Evolutionary conservation across 2,329 filamentous ascomycete genomes (phyloP).

Genomic region (Pyrenophora seminiperda): DNA sequence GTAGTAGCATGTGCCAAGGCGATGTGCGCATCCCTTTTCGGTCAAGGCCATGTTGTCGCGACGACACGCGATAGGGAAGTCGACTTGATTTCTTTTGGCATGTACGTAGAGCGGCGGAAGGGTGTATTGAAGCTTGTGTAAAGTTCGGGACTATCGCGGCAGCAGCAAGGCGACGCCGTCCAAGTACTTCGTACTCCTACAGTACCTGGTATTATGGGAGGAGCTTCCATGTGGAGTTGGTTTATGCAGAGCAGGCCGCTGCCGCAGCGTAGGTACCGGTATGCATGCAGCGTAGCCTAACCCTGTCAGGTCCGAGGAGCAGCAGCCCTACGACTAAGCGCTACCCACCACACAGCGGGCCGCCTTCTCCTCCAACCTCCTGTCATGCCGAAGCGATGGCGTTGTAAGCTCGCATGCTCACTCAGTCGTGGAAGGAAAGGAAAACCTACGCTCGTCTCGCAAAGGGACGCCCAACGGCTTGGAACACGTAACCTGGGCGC

Average conservation of each 20-base stretch:
- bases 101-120: background rate
- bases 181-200: too few relatives aligned
- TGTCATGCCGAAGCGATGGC: too few relatives aligned
- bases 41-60: conserved; percentile 4
- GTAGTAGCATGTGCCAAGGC: conserved; percentile 1
- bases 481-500: background rate
- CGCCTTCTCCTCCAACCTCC: too few relatives aligned
- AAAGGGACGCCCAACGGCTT: conserved; percentile 14
- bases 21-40: conserved; percentile 4
- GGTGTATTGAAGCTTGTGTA: background rate
- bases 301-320: conserved; percentile 3
- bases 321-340: conserved; percentile 20
- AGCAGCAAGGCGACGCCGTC: background rate
- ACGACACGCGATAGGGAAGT: background rate
- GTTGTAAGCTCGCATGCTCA: too few relatives aligned
- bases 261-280: conserved; percentile 15
- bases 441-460: conserved; percentile 14
- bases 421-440: too few relatives aligned
- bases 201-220: conserved; percentile 10
- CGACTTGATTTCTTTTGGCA: background rate
- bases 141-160: background rate
- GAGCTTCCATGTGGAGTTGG: conserved; percentile 5
- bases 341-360: conserved; percentile 9
- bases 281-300: conserved; percentile 11
- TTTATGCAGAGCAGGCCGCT: conserved; percentile 16